Evolutionary conservation across 2,329 filamentous ascomycete genomes (phyloP).

Genomic region (Ascochyta koolunga): DNA sequence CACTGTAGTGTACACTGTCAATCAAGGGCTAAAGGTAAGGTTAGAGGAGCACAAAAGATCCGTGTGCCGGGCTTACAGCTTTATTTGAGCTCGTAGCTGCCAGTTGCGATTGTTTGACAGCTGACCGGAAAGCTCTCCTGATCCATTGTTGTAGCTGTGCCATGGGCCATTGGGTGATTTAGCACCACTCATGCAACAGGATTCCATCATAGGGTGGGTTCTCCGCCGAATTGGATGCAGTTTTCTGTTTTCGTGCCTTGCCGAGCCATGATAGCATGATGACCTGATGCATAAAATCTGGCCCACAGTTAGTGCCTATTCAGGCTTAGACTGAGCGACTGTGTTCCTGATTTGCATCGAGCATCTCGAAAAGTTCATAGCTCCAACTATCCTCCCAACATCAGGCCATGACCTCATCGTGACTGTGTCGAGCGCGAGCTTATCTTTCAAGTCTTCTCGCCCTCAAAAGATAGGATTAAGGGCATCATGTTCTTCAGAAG

Average conservation of each 20-base stretch:
- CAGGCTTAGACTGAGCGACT: not conserved
- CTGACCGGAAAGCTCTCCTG: conserved; percentile 21
- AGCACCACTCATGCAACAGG: conserved; percentile 13
- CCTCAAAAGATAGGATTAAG: not conserved
- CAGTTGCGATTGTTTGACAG: conserved; percentile 10
- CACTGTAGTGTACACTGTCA: not conserved
- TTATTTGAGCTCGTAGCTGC: conserved; percentile 9
- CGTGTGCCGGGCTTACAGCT: conserved; percentile 13
- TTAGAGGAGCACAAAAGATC: not conserved
- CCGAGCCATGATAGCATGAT: conserved; percentile 18
- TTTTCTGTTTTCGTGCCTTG: conserved; percentile 14
- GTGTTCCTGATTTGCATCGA: conserved; percentile 3
- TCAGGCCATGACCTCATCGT: conserved; percentile 13
- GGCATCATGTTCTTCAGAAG: not conserved
- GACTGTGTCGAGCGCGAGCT: not conserved
- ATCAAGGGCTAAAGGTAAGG: conserved; percentile 3
- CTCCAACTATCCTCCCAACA: not conserved
- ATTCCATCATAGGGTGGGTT: conserved; percentile 31
- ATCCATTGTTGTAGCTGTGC: conserved; percentile 14
- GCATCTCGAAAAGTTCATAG: not conserved
- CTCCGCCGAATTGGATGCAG: conserved; percentile 22
- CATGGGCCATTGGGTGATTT: conserved; percentile 19
- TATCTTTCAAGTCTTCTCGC: not conserved
- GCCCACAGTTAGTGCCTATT: not conserved
- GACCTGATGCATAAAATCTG: conserved; percentile 10